phyloP scores from a whole-genome alignment of 2,329 filamentous ascomycete species.

The Talaromyces sp. region DNA sequence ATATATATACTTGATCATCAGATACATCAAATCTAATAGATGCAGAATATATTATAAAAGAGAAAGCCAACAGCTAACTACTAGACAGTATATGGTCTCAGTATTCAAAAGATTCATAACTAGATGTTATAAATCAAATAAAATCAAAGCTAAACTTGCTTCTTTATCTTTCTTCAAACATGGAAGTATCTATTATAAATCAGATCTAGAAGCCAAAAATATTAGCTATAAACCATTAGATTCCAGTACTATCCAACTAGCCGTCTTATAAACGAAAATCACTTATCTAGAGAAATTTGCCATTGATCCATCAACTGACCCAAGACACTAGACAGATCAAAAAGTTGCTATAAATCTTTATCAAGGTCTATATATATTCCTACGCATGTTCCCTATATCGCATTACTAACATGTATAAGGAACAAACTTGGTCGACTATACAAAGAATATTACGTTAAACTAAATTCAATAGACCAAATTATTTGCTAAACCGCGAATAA shows the following conservation, averaged over 20 bases:
- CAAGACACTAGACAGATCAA: slow-evolving; percentile 10
- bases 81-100: slow-evolving; percentile 27
- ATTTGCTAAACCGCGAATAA: slow-evolving; percentile 14
- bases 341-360: slow-evolving; percentile 10
- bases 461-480: slow-evolving; percentile 14
- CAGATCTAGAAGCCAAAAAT: slow-evolving; percentile 6
- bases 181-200: slow-evolving; percentile 20
- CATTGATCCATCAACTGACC: slow-evolving; percentile 13
- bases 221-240: slow-evolving; percentile 1
- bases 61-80: slow-evolving; percentile 24
- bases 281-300: slow-evolving; percentile 4
- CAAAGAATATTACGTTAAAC: slow-evolving; percentile 7
- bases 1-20: slow-evolving; percentile 31
- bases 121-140: slow-evolving; percentile 14
- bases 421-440: slow-evolving; percentile 12
- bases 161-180: slow-evolving; percentile 15
- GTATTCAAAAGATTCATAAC: slow-evolving; percentile 10
- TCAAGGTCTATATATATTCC: slow-evolving; percentile 15
- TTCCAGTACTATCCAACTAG: neutral
- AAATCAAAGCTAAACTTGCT: slow-evolving; percentile 19
- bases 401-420: slow-evolving; percentile 1
- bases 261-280: neutral
- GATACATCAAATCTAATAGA: slow-evolving; percentile 32
- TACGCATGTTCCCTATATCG: neutral
- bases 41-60: slow-evolving; percentile 39